Base-by-base conservation (phyloP, 2,329 filamentous ascomycete genomes). In the Exophiala calicioides region DNA sequence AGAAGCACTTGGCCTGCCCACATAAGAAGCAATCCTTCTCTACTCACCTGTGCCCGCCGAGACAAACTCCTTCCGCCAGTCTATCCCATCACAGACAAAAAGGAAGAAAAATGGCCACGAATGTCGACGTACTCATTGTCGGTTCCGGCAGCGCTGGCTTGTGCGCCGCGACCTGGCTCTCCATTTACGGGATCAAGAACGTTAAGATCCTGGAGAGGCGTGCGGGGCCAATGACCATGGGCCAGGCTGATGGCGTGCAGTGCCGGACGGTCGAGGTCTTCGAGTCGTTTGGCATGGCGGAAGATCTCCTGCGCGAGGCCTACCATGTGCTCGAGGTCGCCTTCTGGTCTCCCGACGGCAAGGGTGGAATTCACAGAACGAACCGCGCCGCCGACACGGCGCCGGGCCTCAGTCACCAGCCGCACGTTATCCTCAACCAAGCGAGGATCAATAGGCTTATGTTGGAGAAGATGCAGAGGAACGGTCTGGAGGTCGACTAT, bases 181-280 rank as follows among this genome's bases (percentile, higher is more conserved):
- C 80, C 1, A 75, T 75, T 16, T 76, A 73, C 60, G 73, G 74
- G n/a, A 69, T 84, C 51, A 29, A 41, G 19, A 43, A 21, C 5
- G 40, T 54, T 36, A 53, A 43, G 19, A 74, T 85, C 19, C 67
- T 85, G 1, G 82, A 86, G 56, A 72, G 71, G 4, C 74, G 78
- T 4, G 48, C 64, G 3, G 80, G 79, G 0, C 79, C 78, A 0
- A 68, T 85, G 38, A 58, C 69, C 30, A 70, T 74, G 34, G 82
- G 81, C 2, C 80, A 85, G 62, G 83, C 82, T 10, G 82, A 86
- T 50, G 79, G 80, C 1, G 76, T 81, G 13, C 78, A 82, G 62
- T 78, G 75, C 45, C 77, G 79, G 1, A 81, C 79, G 0, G 78
- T 82, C 10, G 80, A 84, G 60, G 73, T 84, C 16, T 80, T 82